Base-by-base conservation (phyloP, 768 basidiomycete genomes). In the Chalciporus pseudorubinellus region DNA sequence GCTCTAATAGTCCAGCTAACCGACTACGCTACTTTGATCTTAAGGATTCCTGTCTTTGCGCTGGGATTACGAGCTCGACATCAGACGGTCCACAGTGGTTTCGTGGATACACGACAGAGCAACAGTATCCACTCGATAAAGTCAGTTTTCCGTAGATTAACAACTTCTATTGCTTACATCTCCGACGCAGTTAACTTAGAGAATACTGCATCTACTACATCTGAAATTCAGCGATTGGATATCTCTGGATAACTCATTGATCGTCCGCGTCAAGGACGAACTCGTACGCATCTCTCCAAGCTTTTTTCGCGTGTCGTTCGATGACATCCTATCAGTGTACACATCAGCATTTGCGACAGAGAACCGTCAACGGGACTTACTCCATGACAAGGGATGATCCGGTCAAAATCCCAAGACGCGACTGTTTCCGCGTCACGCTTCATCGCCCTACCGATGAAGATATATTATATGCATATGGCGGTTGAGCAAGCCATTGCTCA, bases 361-460 rank as follows among this genome's bases (percentile, higher is more conserved):
- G 13, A 34, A 48, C 12, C 7, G n/a, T 18, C 34, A n/a, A n/a
- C 12, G 47, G 36, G 21, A 58, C 74, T 52, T 48, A 78, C 78
- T 22, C 77, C 79, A 65, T 89, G 87, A 56, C 87, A 89, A 51
- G 85, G 85, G 39, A 89, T 88, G 56, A 89, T 84, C 39, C 83
- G 72, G 6, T 84, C 76, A 61, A 89, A 88, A 57, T 85, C 81
- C 91, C 91, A 92, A 0, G 67, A 74, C 1, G 79, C 74, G 3
- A 92, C 88, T 1, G 75, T 81, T 58, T 75, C 79, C 6, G 78
- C 83, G 55, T 87, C 83, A 19, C 79, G 74, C 40, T 73, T 74
- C 86, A 89, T 89, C 14, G 70, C 70, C 41, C 76, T 77, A 57
- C 18, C 19, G 48, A 44, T 7, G 10, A 19, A 26, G 5, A 39